Evolutionary conservation across 179 eudicot species (phyloP), one percentile per base, ranked within the genome.

Genomic region (Vitellaria paradoxa): DNA sequence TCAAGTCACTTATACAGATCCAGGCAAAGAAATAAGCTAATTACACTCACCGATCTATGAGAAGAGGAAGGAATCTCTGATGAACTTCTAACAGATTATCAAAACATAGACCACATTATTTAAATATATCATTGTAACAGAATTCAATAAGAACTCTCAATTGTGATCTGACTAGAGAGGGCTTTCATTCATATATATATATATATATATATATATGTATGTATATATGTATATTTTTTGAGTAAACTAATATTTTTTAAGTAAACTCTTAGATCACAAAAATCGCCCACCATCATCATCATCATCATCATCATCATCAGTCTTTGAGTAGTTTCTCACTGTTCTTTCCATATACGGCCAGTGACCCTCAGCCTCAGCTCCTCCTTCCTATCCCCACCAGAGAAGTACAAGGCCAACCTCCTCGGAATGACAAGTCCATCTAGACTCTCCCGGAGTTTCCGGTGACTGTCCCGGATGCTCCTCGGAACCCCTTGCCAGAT

Each of bases 401-500:
- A 88, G 83, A 85, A 88, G 83, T 76, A 85, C 26, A 88, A 72
- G 47, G 89, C 89, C 77, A 88, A 49, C 46, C 70, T 82, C 60
- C 89, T 79, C 13, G 88, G 83, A 60, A 87, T 78, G 13, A 87
- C 73, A 4, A 87, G 88, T 20, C 90, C 90, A 40, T 87, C 90
- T 72, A 72, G 87, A 77, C 87, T 85, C 53, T 85, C 88, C 7
- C 90, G 87, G 47, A 87, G 84, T 73, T 73, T 83, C 60, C 73
- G 73, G 68, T 85, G 90, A 63, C 85, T 79, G 72, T 87, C 88
- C 0, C 88, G 88, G 24, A 87, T 87, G 82, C 90, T 87, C 75
- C 90, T 85, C 1, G 90, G 90, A 73, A 85, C 78, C 18, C 88
- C 90, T 76, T 88, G 86, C 91, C 91, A 88, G n/a, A 30, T 78